A percentile compares a stretch with the other conserved stretches of the same genome.
These are phyloP conservation scores for Calonectria hongkongensis DNA, from an alignment of 2,329 filamentous ascomycete genomes.

Conservation along the genomic window DNA sequence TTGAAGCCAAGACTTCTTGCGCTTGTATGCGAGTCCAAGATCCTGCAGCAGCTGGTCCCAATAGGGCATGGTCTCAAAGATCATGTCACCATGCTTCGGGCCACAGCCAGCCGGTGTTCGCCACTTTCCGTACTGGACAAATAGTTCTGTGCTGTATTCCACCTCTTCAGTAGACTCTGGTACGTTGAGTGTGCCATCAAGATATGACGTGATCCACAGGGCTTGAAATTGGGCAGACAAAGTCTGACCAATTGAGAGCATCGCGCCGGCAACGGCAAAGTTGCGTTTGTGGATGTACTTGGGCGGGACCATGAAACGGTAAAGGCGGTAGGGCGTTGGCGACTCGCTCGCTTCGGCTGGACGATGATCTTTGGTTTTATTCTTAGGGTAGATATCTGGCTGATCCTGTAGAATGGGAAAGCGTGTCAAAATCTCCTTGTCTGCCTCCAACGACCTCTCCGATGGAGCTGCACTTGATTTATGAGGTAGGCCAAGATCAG, in stretches of 20 bases:
- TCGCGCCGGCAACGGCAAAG: neutral
- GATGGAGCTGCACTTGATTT: neutral
- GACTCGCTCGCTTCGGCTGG: neutral
- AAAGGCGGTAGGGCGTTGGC: neutral
- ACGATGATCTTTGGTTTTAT: neutral
- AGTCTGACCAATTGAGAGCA: neutral
- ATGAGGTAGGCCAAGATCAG: neutral
- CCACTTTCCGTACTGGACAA: constrained; percentile 4
- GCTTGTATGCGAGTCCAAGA: neutral
- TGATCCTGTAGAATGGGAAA: neutral
- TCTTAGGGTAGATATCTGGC: neutral
- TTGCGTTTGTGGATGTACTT: constrained; percentile 15
- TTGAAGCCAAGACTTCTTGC: neutral
- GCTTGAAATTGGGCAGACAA: neutral
- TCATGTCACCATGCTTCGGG: constrained; percentile 1
- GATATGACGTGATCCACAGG: constrained; percentile 8
- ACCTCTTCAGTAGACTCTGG: neutral
- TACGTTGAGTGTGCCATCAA: neutral
- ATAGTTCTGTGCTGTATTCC: neutral
- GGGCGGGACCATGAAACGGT: constrained; percentile 8
- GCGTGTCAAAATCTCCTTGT: neutral
- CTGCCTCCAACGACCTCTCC: neutral
- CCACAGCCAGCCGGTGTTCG: neutral
- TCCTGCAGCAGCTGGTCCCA: constrained; percentile 8
- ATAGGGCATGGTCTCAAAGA: constrained; percentile 6